Conservation (phyloP, 2,329 filamentous ascomycete species). For the Lecanicillium sp. region DNA sequence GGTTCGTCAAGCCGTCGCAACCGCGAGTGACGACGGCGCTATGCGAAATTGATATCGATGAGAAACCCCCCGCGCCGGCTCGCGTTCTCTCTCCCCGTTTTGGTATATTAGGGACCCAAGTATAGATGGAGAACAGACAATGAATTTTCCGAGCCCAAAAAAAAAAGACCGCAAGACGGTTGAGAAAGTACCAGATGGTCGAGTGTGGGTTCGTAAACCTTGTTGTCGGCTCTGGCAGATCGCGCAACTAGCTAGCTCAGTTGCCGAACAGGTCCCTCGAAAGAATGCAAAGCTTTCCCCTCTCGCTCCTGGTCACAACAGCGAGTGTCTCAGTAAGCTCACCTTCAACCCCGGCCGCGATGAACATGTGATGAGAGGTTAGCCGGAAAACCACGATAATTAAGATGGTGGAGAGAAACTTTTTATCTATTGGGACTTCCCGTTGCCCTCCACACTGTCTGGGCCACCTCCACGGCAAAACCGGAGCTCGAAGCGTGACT, state of each 20-base stretch:
- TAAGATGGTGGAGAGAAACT: background rate
- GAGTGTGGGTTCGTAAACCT: background rate
- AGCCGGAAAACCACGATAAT: too few species aligned
- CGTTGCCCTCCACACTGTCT: background rate
- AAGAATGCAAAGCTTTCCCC: background rate
- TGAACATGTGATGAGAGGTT: too few species aligned
- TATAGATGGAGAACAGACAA: too few species aligned
- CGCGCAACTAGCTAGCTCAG: background rate
- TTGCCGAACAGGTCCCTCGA: background rate
- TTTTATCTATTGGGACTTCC: background rate
- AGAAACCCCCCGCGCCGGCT: too few species aligned
- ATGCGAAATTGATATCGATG: too few species aligned
- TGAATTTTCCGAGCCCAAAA: too few species aligned
- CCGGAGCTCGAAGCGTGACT: background rate
- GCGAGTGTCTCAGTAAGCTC: too few species aligned
- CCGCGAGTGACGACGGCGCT: too few species aligned
- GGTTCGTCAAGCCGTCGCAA: too few species aligned
- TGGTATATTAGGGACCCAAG: too few species aligned
- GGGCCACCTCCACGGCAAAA: background rate
- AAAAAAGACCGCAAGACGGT: background rate
- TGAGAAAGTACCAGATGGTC: background rate
- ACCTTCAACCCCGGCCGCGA: too few species aligned
- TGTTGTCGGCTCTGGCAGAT: background rate
- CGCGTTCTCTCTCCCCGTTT: too few species aligned
- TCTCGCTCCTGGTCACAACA: background rate